Percentiles rank a stretch among this genome's conserved stretches.
phyloP scores from a whole-genome alignment of 139 green algal genomes.

The Auxenochlorella protothecoides region DNA sequence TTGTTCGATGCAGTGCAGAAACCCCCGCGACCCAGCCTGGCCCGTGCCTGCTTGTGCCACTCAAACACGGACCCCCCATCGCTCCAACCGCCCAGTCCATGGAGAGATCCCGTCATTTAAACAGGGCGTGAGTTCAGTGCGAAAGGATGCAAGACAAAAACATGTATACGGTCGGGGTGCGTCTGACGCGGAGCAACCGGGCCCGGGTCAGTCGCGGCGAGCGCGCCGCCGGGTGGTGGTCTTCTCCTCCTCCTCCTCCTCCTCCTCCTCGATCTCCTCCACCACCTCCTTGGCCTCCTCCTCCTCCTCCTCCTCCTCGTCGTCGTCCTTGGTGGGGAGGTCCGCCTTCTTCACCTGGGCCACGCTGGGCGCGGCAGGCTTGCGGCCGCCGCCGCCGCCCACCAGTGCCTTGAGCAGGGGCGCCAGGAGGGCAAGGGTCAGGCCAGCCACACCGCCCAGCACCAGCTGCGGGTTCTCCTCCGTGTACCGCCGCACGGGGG shows the following conservation, averaged over 20 bases:
- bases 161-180: too few relatives aligned
- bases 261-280: background rate
- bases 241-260: conserved; percentile 12
- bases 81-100: too few relatives aligned
- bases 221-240: conserved; percentile 8
- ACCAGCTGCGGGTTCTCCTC: background rate
- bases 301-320: conserved; percentile 1
- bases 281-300: background rate
- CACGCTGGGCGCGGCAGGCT: background rate
- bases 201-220: conserved; percentile 17
- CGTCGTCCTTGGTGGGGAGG: conserved; percentile 2
- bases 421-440: background rate
- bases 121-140: too few relatives aligned
- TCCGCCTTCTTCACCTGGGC: conserved; percentile 14
- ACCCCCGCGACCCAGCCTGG: too few relatives aligned
- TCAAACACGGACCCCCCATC: too few relatives aligned
- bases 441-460: background rate
- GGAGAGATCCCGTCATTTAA: too few relatives aligned
- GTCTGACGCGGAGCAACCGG: too few relatives aligned
- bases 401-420: background rate
- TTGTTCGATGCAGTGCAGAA: background rate
- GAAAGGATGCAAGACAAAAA: too few relatives aligned
- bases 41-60: too few relatives aligned
- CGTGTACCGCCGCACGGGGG: background rate
- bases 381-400: background rate